These are phyloP conservation scores for Luffa aegyptiaca DNA, from an alignment of 306 rosid genomes.

Conservation along the genomic window DNA sequence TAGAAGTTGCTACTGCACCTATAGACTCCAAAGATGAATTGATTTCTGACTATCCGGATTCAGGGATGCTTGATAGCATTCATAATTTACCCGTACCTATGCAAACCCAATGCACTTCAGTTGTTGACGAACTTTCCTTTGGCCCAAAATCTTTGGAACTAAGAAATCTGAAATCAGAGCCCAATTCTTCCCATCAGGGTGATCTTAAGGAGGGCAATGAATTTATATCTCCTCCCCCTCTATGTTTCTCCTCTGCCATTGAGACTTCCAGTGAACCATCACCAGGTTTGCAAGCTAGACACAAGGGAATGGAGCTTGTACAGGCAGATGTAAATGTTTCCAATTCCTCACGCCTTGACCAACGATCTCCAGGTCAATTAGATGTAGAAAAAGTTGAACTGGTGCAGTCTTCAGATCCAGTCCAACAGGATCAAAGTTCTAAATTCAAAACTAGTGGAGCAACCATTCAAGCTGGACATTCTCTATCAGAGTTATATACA, in stretches of 20 bases:
- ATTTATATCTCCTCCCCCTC: constrained; percentile 25
- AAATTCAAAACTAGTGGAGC: constrained; percentile 22
- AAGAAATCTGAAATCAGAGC: constrained; percentile 20
- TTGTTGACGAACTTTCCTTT: constrained; percentile 23
- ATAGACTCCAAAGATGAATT: constrained; percentile 20
- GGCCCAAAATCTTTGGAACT: constrained; percentile 22
- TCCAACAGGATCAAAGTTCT: constrained; percentile 22
- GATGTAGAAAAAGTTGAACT: constrained; percentile 12
- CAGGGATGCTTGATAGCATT: constrained; percentile 17
- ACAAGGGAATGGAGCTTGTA: constrained; percentile 18
- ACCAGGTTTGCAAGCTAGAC: constrained; percentile 29
- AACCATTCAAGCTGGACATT: constrained; percentile 20
- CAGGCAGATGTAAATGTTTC: constrained; percentile 23
- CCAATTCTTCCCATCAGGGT: constrained; percentile 20
- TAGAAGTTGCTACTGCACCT: constrained; percentile 27
- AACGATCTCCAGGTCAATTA: constrained; percentile 11
- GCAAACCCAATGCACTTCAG: constrained; percentile 18
- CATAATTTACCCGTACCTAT: constrained; percentile 20
- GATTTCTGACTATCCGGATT: constrained; percentile 22
- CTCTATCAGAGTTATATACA: constrained; percentile 23
- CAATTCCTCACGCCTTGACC: constrained; percentile 30
- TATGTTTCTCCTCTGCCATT: constrained; percentile 20
- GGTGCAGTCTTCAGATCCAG: constrained; percentile 17
- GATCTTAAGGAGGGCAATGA: constrained; percentile 16
- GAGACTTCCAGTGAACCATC: constrained; percentile 23